Conservation (phyloP, 495 filamentous ascomycete species). For the Copromyces sp. region DNA sequence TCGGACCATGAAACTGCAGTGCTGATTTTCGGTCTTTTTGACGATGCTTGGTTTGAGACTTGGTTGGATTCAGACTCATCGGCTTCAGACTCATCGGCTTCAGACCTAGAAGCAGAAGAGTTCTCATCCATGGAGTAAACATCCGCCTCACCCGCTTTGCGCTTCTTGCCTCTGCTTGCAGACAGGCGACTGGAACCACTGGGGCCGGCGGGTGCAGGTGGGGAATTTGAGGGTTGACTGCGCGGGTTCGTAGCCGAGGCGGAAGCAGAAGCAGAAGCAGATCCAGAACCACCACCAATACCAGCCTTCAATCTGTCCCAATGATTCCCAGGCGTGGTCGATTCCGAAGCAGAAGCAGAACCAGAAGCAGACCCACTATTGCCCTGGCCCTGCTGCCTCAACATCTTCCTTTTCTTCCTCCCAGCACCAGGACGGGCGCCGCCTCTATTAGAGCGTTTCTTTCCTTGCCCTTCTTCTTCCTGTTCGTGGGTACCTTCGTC, state of each 20-base stretch:
- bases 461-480: conserved; percentile 1
- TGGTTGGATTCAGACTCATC: background rate
- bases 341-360: background rate
- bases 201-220: background rate
- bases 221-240: background rate
- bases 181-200: background rate
- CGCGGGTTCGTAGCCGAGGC: background rate
- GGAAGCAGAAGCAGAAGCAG: background rate
- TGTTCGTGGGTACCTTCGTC: background rate
- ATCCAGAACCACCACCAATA: background rate
- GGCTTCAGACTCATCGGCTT: background rate
- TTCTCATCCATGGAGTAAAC: background rate
- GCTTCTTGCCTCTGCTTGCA: conserved; percentile 5
- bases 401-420: conserved; percentile 14
- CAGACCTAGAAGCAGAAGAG: background rate
- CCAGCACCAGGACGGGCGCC: conserved; percentile 25
- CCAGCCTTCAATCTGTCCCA: background rate
- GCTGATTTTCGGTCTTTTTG: too few relatives aligned
- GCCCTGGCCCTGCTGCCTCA: background rate
- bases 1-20: too few relatives aligned
- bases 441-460: conserved; percentile 21
- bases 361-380: background rate
- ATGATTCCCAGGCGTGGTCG: conserved; percentile 1
- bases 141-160: background rate
- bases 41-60: too few relatives aligned